These are phyloP conservation scores for Vigna reflexopilosa DNA, from an alignment of 306 rosid species.

Conservation along the genomic window DNA sequence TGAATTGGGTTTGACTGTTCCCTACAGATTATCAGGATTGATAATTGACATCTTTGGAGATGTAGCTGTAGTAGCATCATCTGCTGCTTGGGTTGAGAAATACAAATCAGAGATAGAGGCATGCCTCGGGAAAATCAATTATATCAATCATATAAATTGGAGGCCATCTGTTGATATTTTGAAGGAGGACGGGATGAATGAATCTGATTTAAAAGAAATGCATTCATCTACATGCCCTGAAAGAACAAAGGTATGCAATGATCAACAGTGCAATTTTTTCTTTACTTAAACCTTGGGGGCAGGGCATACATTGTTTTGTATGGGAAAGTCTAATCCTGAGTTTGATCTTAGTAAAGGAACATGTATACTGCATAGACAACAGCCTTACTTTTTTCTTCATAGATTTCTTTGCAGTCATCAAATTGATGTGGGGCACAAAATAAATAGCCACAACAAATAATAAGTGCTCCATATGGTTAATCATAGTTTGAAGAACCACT, in stretches of 20 bases:
- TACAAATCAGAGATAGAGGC: conserved; percentile 79
- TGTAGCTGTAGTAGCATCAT: conserved; percentile 88
- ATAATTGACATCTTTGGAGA: conserved; percentile 88
- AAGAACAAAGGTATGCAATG: conserved; percentile 69
- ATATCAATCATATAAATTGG: conserved; percentile 79
- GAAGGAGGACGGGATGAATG: conserved; percentile 85
- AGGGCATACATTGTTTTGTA: not conserved
- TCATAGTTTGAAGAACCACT: conserved; percentile 15
- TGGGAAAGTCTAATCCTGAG: conserved; percentile 8
- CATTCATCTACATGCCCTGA: conserved; percentile 64
- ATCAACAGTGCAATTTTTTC: conserved; percentile 13
- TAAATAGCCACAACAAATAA: conserved; percentile 6
- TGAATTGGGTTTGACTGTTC: conserved; percentile 39
- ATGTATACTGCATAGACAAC: conserved; percentile 4
- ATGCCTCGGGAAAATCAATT: conserved; percentile 53
- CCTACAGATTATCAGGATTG: conserved; percentile 83
- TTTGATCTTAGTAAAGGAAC: conserved; percentile 19
- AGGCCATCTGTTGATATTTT: conserved; percentile 86
- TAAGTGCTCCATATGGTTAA: not conserved
- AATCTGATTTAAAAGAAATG: conserved; percentile 58
- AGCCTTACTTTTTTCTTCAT: conserved; percentile 13
- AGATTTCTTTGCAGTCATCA: conserved; percentile 19
- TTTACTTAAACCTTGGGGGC: not conserved
- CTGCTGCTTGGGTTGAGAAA: conserved; percentile 99
- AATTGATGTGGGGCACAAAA: not conserved